These are phyloP conservation scores for Acidomyces sp. DNA, from an alignment of 495 filamentous ascomycete species.

Conservation along the genomic window DNA sequence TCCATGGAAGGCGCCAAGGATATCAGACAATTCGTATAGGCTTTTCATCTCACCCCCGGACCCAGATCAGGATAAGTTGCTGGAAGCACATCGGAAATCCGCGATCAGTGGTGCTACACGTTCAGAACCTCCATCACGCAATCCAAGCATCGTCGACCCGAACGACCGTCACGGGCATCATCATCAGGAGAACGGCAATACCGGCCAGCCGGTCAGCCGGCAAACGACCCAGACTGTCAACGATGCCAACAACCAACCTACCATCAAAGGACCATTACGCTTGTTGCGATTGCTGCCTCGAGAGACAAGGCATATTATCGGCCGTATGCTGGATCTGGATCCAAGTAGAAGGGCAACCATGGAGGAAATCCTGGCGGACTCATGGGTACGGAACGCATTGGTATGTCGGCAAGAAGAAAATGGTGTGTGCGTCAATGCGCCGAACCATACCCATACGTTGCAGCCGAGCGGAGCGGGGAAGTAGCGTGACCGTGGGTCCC, in stretches of 20 bases:
- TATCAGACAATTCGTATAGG: slow-evolving; percentile 87
- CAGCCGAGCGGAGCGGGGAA: slow-evolving; percentile 33
- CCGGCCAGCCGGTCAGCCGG: slow-evolving; percentile 17
- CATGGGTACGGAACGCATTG: slow-evolving; percentile 68
- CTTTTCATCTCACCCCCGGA: slow-evolving; percentile 75
- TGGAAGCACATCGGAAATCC: slow-evolving; percentile 17
- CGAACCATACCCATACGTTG: slow-evolving; percentile 48
- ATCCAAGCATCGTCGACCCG: slow-evolving; percentile 13
- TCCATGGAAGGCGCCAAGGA: slow-evolving; percentile 89
- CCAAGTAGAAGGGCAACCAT: slow-evolving; percentile 73
- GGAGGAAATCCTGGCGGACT: slow-evolving; percentile 70
- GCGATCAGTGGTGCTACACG: slow-evolving; percentile 5
- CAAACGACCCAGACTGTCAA: slow-evolving; percentile 6
- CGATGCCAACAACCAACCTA: slow-evolving; percentile 22
- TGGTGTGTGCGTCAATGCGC: slow-evolving; percentile 40
- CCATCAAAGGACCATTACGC: slow-evolving; percentile 87
- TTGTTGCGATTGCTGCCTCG: slow-evolving; percentile 82
- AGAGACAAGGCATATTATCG: slow-evolving; percentile 79
- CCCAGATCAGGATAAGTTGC: slow-evolving; percentile 17
- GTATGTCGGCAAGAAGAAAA: slow-evolving; percentile 49
- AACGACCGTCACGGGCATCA: slow-evolving; percentile 20
- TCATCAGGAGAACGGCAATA: slow-evolving; percentile 18
- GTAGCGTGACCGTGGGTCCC: background rate
- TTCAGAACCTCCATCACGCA: slow-evolving; percentile 25
- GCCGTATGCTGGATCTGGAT: slow-evolving; percentile 82